Conservation (phyloP, 352 stramenopile species). For the Phytophthora boehmeriae region DNA sequence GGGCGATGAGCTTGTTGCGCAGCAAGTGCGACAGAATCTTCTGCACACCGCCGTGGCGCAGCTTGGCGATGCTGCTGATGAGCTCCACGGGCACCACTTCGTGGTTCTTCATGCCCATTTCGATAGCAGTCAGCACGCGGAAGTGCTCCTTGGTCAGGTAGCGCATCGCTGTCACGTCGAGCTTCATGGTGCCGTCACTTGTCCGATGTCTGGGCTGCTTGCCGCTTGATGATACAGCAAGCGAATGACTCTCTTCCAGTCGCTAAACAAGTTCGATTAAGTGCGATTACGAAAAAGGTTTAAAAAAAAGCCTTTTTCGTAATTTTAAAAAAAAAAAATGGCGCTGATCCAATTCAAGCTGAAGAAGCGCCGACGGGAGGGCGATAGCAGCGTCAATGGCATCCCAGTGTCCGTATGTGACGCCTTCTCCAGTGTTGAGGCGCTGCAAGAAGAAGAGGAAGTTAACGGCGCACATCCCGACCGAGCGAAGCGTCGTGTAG, state of each 20-base stretch:
- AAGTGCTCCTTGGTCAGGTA: constrained; percentile 97
- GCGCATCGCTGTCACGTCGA: constrained; percentile 93
- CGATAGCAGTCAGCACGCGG: constrained; percentile 98
- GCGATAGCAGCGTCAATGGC: not conserved
- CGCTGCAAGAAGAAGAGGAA: constrained; percentile 11
- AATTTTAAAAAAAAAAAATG: not conserved
- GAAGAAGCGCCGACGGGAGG: constrained; percentile 40
- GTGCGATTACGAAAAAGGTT: too few species aligned
- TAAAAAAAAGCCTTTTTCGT: too few species aligned
- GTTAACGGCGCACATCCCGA: not conserved
- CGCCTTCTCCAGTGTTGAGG: constrained; percentile 16
- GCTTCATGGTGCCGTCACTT: constrained; percentile 74
- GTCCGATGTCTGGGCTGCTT: not conserved
- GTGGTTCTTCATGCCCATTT: constrained; percentile 99
- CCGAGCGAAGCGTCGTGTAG: constrained; percentile 22
- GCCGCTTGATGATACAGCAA: constrained; percentile 32
- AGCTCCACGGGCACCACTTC: constrained; percentile 97
- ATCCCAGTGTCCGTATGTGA: not conserved
- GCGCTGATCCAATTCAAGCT: constrained; percentile 33
- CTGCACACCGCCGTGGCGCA: constrained; percentile 97
- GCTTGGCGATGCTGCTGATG: constrained; percentile 96
- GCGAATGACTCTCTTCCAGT: constrained; percentile 22
- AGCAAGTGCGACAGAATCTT: constrained; percentile 98
- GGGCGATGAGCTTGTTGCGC: constrained; percentile 98
- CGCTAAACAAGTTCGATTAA: not conserved